These are phyloP conservation scores for Zygosaccharomyces siamensis DNA, from an alignment of 805 yeast species.

Conservation along the genomic window DNA sequence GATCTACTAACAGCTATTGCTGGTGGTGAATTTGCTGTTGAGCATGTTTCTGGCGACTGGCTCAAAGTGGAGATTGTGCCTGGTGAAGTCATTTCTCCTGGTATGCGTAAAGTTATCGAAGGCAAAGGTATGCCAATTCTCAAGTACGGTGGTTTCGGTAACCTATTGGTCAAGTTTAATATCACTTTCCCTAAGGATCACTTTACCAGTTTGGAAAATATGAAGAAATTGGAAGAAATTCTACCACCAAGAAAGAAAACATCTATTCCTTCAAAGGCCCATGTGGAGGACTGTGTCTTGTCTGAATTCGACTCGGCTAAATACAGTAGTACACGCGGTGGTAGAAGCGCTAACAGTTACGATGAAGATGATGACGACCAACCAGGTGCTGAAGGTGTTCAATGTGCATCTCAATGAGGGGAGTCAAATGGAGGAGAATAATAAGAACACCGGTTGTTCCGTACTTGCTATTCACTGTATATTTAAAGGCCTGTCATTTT, in stretches of 20 bases:
- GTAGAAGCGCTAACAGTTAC: constrained; percentile 36
- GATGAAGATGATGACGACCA: constrained; percentile 57
- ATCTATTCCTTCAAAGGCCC: constrained; percentile 62
- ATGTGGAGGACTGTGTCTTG: constrained; percentile 75
- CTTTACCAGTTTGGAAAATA: constrained; percentile 70
- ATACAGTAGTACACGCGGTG: constrained; percentile 41
- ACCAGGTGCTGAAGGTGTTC: constrained; percentile 38
- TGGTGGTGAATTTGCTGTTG: constrained; percentile 85
- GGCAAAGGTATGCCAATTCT: constrained; percentile 97
- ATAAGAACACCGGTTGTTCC: constrained; percentile 2
- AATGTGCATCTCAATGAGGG: constrained; percentile 86
- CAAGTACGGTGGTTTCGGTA: constrained; percentile 84
- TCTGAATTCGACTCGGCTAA: constrained; percentile 61
- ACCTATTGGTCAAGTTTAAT: constrained; percentile 78
- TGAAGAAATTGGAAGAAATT: constrained; percentile 65
- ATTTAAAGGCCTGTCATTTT: constrained; percentile 3
- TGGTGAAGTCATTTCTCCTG: constrained; percentile 91
- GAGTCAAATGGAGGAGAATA: background rate
- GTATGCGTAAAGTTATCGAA: constrained; percentile 70
- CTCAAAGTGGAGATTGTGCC: constrained; percentile 77
- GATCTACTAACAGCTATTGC: constrained; percentile 93
- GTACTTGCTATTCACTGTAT: constrained; percentile 5
- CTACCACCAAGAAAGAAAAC: constrained; percentile 71
- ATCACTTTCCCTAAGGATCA: constrained; percentile 80
- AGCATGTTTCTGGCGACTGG: constrained; percentile 91